These are phyloP conservation scores for Polytolypa hystricis DNA, from an alignment of 2,329 filamentous ascomycete species.

Conservation along the genomic window DNA sequence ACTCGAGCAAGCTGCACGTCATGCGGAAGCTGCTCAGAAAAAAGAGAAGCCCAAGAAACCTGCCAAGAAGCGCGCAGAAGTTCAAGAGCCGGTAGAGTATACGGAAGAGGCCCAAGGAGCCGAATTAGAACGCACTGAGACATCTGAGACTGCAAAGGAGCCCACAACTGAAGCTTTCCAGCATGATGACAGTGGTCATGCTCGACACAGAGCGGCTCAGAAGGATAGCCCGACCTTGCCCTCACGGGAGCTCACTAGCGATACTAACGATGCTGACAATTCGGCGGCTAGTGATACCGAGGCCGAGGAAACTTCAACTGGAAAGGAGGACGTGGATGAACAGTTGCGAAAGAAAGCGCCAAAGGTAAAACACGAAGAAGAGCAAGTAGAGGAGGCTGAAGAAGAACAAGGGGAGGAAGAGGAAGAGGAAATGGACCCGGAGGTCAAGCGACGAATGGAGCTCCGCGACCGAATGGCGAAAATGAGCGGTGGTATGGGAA, in stretches of 20 bases:
- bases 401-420: conserved; percentile 60
- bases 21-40: conserved; percentile 65
- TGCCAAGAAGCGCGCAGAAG: conserved; percentile 52
- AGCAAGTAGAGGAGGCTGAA: conserved; percentile 41
- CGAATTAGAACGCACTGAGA: conserved; percentile 21
- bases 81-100: conserved; percentile 20
- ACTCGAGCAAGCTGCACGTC: conserved; percentile 72
- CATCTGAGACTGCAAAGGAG: conserved; percentile 24
- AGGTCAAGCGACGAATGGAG: conserved; percentile 74
- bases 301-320: conserved; percentile 51
- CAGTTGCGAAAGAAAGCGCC: conserved; percentile 18
- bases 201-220: conserved; percentile 18
- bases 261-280: conserved; percentile 55
- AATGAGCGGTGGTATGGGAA: conserved; percentile 95
- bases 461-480: conserved; percentile 93
- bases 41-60: conserved; percentile 81
- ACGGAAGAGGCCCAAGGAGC: conserved; percentile 16
- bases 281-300: conserved; percentile 54
- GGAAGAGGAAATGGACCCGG: conserved; percentile 78
- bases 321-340: conserved; percentile 65
- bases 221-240: conserved; percentile 27
- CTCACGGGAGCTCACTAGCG: conserved; percentile 45
- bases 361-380: conserved; percentile 30
- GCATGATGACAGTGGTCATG: conserved; percentile 10
- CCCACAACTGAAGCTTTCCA: conserved; percentile 24